Conservation (phyloP, 768 basidiomycete genomes). For the Suillus subluteus region DNA sequence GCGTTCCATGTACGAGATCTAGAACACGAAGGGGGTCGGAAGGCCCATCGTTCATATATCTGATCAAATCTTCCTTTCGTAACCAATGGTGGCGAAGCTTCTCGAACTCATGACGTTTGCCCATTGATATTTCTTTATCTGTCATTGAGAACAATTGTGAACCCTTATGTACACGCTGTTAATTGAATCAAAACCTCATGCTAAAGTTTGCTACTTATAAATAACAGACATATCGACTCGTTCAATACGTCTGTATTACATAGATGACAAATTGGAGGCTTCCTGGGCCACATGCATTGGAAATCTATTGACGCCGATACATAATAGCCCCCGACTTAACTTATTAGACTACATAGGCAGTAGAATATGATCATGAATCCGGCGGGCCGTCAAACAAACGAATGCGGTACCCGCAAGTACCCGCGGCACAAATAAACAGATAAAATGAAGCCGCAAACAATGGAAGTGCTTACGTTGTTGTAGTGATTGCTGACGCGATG, state of each 20-base stretch:
- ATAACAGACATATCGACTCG: neutral
- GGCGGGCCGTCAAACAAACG: neutral
- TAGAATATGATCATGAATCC: neutral
- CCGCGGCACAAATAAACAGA: conserved; percentile 2
- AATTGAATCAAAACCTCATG: neutral
- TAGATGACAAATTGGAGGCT: neutral
- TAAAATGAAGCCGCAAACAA: neutral
- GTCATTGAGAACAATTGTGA: conserved; percentile 5
- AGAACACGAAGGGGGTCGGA: neutral
- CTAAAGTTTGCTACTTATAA: conserved; percentile 3
- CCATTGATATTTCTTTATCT: conserved; percentile 7
- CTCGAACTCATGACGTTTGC: conserved; percentile 7
- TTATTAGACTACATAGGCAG: too few species aligned
- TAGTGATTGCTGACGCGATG: neutral
- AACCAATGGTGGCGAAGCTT: neutral
- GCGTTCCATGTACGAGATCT: neutral
- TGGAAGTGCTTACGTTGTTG: neutral
- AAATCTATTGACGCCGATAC: neutral
- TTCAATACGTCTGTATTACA: neutral
- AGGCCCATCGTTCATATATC: neutral
- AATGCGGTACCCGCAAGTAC: conserved; percentile 5
- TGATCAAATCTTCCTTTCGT: neutral
- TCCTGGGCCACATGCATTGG: neutral
- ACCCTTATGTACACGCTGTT: conserved; percentile 1
- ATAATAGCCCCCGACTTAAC: neutral